phyloP scores from a whole-genome alignment of 2,329 filamentous ascomycete genomes.

The Exophiala mesophila region DNA sequence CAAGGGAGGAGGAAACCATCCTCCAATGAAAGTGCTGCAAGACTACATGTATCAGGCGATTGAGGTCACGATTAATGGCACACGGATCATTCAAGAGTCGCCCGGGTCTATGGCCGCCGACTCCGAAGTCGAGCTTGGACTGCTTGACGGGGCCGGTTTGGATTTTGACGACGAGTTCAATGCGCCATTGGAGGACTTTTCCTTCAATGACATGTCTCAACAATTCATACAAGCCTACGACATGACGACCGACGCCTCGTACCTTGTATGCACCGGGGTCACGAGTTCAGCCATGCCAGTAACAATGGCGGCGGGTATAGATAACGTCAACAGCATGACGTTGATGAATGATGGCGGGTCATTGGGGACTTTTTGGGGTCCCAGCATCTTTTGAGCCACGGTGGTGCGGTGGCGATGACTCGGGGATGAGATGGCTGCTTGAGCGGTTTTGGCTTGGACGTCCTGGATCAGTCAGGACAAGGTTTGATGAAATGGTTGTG shows the following conservation, averaged over 20 bases:
- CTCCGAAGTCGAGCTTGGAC: too few relatives aligned
- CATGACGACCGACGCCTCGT: neutral
- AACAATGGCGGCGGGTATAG: neutral
- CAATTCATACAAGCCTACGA: slow-evolving; percentile 1
- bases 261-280: neutral
- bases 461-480: too few relatives aligned
- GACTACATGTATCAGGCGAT: slow-evolving; percentile 57
- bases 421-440: too few relatives aligned
- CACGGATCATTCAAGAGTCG: slow-evolving; percentile 17
- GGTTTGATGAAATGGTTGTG: too few relatives aligned
- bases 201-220: slow-evolving; percentile 8
- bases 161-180: too few relatives aligned
- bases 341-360: neutral
- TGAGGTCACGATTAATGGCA: slow-evolving; percentile 34
- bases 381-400: neutral
- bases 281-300: neutral
- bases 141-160: too few relatives aligned
- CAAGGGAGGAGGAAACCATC: slow-evolving; percentile 58
- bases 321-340: neutral
- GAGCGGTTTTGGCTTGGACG: too few relatives aligned
- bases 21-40: slow-evolving; percentile 57
- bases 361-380: neutral
- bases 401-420: too few relatives aligned
- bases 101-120: too few relatives aligned
- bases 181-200: too few relatives aligned